phyloP scores from a whole-genome alignment of 768 basidiomycete genomes.

The Agaricus subrufescens region DNA sequence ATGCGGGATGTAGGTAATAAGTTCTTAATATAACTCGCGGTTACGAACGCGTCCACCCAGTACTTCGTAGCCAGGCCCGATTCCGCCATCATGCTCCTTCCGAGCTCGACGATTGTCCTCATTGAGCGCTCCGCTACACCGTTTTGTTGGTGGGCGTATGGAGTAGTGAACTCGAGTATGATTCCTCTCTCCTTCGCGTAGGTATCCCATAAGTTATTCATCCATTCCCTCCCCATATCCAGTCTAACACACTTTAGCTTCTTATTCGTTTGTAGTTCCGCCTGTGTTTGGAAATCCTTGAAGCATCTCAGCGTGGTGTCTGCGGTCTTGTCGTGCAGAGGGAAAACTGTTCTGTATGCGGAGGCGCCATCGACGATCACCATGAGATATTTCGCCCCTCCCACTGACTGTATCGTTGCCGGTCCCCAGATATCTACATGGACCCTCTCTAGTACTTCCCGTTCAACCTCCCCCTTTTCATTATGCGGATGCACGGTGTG shows the following conservation, averaged over 20 bases:
- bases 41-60: conserved; percentile 13
- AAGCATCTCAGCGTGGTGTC: conserved; percentile 13
- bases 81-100: conserved; percentile 17
- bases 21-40: conserved; percentile 8
- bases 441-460: conserved; percentile 11
- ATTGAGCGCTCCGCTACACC: conserved; percentile 24
- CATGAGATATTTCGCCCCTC: conserved; percentile 22
- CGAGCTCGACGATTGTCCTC: conserved; percentile 19
- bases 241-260: conserved; percentile 6
- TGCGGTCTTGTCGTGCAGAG: conserved; percentile 18
- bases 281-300: conserved; percentile 8
- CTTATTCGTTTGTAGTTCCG: conserved; percentile 14
- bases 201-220: background rate
- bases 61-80: conserved; percentile 14
- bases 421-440: conserved; percentile 24
- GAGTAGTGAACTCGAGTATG: conserved; percentile 16
- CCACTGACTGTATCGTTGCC: conserved; percentile 8
- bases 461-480: conserved; percentile 13
- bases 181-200: background rate
- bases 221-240: conserved; percentile 14
- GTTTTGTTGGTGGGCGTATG: conserved; percentile 26
- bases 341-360: conserved; percentile 11
- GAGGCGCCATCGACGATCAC: conserved; percentile 17
- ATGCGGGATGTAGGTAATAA: conserved; percentile 9
- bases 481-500: conserved; percentile 19